These are phyloP conservation scores for Sugiyamaella qingdaonensis DNA, from an alignment of 805 yeast genomes.

Conservation along the genomic window DNA sequence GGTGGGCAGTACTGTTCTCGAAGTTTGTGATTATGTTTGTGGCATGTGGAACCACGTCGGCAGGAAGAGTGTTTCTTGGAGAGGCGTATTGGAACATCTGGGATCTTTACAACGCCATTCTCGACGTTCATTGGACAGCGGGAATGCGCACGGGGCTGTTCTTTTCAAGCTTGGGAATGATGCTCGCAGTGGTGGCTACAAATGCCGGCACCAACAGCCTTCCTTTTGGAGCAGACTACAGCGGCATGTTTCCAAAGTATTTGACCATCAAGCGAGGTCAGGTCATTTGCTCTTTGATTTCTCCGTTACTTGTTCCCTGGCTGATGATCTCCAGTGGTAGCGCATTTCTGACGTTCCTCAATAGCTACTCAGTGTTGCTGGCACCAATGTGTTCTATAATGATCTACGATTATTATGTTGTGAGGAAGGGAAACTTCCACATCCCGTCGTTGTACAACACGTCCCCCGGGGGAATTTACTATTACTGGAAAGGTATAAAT, in stretches of 20 bases:
- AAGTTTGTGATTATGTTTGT: constrained; percentile 2
- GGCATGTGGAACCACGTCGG: background rate
- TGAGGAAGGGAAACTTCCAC: background rate
- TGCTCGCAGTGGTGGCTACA: background rate
- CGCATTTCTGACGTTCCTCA: background rate
- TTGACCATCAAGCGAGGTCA: background rate
- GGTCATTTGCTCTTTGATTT: background rate
- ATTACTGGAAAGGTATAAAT: background rate
- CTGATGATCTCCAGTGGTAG: background rate
- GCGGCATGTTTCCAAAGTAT: constrained; percentile 1
- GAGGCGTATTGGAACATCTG: background rate
- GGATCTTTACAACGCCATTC: background rate
- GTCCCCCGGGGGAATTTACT: background rate
- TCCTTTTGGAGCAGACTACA: background rate
- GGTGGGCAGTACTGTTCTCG: constrained; percentile 6
- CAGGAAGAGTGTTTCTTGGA: background rate
- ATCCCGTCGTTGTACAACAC: background rate
- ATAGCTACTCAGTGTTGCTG: background rate
- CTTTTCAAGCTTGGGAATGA: background rate
- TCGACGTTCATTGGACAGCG: background rate
- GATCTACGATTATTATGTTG: background rate
- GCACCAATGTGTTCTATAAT: background rate
- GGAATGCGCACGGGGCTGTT: background rate
- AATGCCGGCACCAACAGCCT: background rate
- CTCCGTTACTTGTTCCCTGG: background rate